Evolutionary conservation across 2,329 filamentous ascomycete species (phyloP), one percentile per base, ranked within the genome.

Genomic region (Pseudocercospora musae): DNA sequence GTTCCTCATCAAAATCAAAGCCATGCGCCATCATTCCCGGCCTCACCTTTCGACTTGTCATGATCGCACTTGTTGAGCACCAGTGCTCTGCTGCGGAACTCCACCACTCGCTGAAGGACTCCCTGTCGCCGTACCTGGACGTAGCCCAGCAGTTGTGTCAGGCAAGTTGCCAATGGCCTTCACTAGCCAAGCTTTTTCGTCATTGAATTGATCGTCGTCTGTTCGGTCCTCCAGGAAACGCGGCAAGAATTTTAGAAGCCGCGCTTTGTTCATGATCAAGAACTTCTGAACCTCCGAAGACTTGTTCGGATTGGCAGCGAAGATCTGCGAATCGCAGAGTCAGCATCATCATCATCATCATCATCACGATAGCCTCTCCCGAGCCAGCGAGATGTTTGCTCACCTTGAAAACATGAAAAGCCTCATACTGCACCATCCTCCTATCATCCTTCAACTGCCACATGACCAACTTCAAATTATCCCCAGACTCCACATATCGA

Each of bases 401-500:
- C 64, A 87, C 85, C 82, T 99, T 99, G 84, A 99, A 99, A 46
- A 99, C 94, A 75, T 99, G 95, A 76, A 99, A 99, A 7, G 93
- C 95, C 77, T 99, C 95, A 76, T 99, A 99, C 78, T 98, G 95
- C 65, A 99, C 95, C 93, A 99, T 99, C 78, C 96, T 95, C 70
- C 94, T 87, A 77, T 98, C 94, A 76, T 98, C 95, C 69, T 92
- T 89, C 64, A 99, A 81, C 63, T 99, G 83, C 77, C 96, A 98
- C 95, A 99, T 99, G 80, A 93, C 95, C 67, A 98, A 90, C 80
- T 99, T 99, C 70, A 99, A 85, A 74, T 99, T 93, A 75, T 98
- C 94, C 63, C 93, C 93, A 54, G 90, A 89, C 76, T 96, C 93
- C 62, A 99, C 95, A 75, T 98, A 99, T 66, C 90, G 87, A 61